Evolutionary conservation across 2,329 filamentous ascomycete species (phyloP), one percentile per base, ranked within the genome.

Genomic region (Diaporthe amygdali): DNA sequence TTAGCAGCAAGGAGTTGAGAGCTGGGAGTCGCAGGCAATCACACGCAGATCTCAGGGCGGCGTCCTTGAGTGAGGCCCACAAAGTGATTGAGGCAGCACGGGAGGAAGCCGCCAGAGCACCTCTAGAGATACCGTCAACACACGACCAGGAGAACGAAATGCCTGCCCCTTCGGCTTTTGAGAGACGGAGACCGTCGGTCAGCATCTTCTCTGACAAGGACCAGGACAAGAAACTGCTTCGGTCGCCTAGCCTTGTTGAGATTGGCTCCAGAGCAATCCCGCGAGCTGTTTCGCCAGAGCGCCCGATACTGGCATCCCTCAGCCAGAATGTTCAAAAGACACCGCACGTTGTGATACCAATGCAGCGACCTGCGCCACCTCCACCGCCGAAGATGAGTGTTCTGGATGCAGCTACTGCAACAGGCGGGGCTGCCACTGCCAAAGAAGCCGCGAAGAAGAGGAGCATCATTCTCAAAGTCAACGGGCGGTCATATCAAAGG

Each of bases 351-450:
- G 72, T 73, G 22, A 66, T 73, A 20, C 72, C 72, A 15, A 68
- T 70, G 14, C 68, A 72, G 27, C 87, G 95, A 75, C 88, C 93
- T 27, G 94, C 94, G 1, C 92, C 92, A 2, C 90, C 87, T 0
- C 92, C 90, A 0, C 96, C 96, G 3, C 96, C 96, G 0, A 98
- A 98, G 81, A 98, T 98, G 96, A 96, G 94, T 1, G 93, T 97
- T 9, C 84, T 98, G n/a, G 95, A 98, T 75, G 92, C 95, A 3
- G 96, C 95, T 2, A 98, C 96, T 1, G 90, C 93, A 2, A 92
- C 91, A 14, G 94, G 93, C 5, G 95, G 95, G 17, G 93, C 94
- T 32, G 91, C 93, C 5, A 92, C 93, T 0, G 91, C 94, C 3
- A 88, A 90, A 5, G 93, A 95, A 77, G 85, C 85, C 27, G 78